phyloP scores from a whole-genome alignment of 2,329 filamentous ascomycete species.

The Aspergillus sp. region DNA sequence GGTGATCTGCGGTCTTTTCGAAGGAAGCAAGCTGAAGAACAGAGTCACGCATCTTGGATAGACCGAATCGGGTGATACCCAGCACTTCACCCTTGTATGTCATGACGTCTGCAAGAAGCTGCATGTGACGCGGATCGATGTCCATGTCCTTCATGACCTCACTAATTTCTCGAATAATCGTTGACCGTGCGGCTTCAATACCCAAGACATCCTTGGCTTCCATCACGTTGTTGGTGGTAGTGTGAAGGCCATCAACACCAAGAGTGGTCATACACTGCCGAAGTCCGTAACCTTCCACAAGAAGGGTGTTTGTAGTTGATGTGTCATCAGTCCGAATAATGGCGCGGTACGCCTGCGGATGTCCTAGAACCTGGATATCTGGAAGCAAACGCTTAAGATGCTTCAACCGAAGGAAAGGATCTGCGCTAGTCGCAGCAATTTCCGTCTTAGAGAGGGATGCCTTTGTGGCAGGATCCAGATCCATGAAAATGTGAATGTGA shows the following conservation, averaged over 20 bases:
- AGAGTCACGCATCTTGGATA: conserved; percentile 93
- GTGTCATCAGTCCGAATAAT: conserved; percentile 79
- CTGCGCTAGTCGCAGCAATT: conserved; percentile 37
- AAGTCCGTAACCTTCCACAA: conserved; percentile 92
- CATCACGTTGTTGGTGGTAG: conserved; percentile 81
- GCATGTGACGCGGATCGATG: conserved; percentile 97
- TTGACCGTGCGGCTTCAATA: conserved; percentile 86
- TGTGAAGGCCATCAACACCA: conserved; percentile 74
- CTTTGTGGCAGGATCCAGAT: conserved; percentile 34
- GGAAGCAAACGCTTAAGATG: conserved; percentile 79
- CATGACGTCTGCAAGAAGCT: conserved; percentile 95
- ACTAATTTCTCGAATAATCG: conserved; percentile 83
- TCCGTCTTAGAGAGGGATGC: conserved; percentile 35
- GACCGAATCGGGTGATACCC: conserved; percentile 91
- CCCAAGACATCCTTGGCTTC: conserved; percentile 83
- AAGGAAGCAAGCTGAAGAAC: conserved; percentile 93
- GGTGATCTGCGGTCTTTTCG: conserved; percentile 95
- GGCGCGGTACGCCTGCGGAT: conserved; percentile 76
- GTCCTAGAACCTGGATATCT: conserved; percentile 80
- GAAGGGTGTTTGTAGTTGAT: conserved; percentile 65
- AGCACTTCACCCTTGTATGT: conserved; percentile 97
- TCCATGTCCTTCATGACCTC: conserved; percentile 89
- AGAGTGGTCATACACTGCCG: conserved; percentile 87
- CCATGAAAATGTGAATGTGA: conserved; percentile 70
- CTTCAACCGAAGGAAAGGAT: conserved; percentile 62